Conservation (phyloP, 306 rosid genomes). For the Vicia faba region DNA sequence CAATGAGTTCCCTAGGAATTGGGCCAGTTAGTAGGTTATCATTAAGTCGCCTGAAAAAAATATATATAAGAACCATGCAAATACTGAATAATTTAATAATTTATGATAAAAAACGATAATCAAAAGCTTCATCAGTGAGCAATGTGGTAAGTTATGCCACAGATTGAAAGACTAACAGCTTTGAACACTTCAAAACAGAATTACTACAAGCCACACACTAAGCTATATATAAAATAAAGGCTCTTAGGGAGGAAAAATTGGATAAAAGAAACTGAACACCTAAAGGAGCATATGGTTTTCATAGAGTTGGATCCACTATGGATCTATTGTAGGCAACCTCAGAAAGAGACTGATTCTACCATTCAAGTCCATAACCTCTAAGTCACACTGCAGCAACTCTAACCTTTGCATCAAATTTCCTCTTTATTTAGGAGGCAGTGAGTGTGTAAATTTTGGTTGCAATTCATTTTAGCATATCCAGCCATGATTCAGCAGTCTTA, state of each 20-base stretch:
- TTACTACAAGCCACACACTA: background rate
- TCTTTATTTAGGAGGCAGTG: background rate
- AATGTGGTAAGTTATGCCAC: background rate
- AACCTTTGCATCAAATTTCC: background rate
- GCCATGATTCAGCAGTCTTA: background rate
- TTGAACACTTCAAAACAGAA: conserved; percentile 14
- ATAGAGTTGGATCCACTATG: background rate
- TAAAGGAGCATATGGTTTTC: background rate
- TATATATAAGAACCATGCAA: conserved; percentile 31
- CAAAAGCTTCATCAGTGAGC: background rate
- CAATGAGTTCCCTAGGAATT: conserved; percentile 72
- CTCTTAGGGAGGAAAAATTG: background rate
- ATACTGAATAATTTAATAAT: conserved; percentile 29
- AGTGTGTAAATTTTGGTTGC: conserved; percentile 2
- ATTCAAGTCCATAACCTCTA: background rate
- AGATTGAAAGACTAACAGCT: conserved; percentile 13
- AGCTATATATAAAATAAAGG: conserved; percentile 15
- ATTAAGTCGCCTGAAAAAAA: conserved; percentile 74
- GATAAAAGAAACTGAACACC: conserved; percentile 3
- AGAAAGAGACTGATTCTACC: background rate
- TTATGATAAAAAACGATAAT: background rate
- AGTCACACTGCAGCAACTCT: background rate
- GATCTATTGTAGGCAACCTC: background rate
- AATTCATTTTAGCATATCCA: conserved; percentile 1
- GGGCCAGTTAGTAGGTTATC: conserved; percentile 80